Conservation (phyloP, 1,284 basidiomycete genomes). For the Puccinia horiana region DNA sequence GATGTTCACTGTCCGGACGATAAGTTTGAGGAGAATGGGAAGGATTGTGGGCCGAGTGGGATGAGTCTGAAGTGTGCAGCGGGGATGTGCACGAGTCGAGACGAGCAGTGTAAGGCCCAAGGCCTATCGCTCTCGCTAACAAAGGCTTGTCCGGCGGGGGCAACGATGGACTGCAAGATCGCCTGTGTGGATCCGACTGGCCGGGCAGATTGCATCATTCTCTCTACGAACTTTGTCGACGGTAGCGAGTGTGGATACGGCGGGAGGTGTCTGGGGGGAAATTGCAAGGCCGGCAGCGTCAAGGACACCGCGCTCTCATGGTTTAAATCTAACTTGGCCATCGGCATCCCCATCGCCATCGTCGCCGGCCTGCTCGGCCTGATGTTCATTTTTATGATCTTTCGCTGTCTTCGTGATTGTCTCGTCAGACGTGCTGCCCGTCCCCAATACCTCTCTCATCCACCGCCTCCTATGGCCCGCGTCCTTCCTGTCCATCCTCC, state of each 20-base stretch:
- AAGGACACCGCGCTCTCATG: conserved; percentile 68
- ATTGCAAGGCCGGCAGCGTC: conserved; percentile 68
- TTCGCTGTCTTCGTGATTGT: conserved; percentile 8
- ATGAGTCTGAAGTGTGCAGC: conserved; percentile 73
- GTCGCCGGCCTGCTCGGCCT: conserved; percentile 37
- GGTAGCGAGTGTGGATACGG: conserved; percentile 68
- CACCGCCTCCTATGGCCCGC: not conserved
- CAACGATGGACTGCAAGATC: conserved; percentile 50
- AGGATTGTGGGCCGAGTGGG: conserved; percentile 61
- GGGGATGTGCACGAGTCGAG: conserved; percentile 76
- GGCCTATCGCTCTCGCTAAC: conserved; percentile 71
- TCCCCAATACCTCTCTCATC: not conserved
- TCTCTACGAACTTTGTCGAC: conserved; percentile 22
- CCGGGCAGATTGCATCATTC: conserved; percentile 37
- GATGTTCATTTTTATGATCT: conserved; percentile 23
- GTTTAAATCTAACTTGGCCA: conserved; percentile 56
- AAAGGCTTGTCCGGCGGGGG: conserved; percentile 65
- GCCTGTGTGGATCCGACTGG: conserved; percentile 41
- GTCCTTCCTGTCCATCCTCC: not conserved
- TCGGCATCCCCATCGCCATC: conserved; percentile 55
- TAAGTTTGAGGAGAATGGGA: conserved; percentile 69
- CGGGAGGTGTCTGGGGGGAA: conserved; percentile 62
- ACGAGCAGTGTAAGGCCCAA: conserved; percentile 74
- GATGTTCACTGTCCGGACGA: conserved; percentile 75
- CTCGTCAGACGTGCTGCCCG: not conserved